These are phyloP conservation scores for Begonia loranthoides DNA, from an alignment of 306 rosid genomes.

Conservation along the genomic window DNA sequence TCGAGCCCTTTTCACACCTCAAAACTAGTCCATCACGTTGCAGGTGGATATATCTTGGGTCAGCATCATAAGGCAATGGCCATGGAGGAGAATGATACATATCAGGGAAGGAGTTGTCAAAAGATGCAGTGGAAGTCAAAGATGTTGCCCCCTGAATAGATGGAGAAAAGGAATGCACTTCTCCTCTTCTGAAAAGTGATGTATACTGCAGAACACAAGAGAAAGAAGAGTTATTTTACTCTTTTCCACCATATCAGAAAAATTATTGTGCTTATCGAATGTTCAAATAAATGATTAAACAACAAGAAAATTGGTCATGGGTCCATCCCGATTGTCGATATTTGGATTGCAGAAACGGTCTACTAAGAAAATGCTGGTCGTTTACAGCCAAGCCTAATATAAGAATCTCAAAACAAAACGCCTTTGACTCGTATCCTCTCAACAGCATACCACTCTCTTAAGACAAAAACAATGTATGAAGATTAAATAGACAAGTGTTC, in stretches of 20 bases:
- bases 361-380: too few species aligned
- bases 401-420: too few species aligned
- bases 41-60: constrained; percentile 52
- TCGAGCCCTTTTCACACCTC: constrained; percentile 86
- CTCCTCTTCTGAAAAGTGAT: constrained; percentile 69
- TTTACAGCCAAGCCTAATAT: too few species aligned
- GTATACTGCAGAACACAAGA: constrained; percentile 47
- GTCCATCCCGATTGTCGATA: too few species aligned
- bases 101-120: constrained; percentile 68
- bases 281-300: too few species aligned
- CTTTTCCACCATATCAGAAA: neutral
- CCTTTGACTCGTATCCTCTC: too few species aligned
- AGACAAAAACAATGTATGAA: too few species aligned
- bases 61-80: constrained; percentile 92
- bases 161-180: constrained; percentile 62
- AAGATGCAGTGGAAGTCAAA: constrained; percentile 53
- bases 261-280: neutral
- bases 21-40: constrained; percentile 75
- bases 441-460: too few species aligned
- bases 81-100: constrained; percentile 93
- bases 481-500: too few species aligned
- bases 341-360: too few species aligned
- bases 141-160: constrained; percentile 79
- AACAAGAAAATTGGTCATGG: too few species aligned
- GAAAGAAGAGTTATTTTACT: constrained; percentile 8